Base-by-base conservation (phyloP, 495 filamentous ascomycete species). In the Hypoxylon perforatum region DNA sequence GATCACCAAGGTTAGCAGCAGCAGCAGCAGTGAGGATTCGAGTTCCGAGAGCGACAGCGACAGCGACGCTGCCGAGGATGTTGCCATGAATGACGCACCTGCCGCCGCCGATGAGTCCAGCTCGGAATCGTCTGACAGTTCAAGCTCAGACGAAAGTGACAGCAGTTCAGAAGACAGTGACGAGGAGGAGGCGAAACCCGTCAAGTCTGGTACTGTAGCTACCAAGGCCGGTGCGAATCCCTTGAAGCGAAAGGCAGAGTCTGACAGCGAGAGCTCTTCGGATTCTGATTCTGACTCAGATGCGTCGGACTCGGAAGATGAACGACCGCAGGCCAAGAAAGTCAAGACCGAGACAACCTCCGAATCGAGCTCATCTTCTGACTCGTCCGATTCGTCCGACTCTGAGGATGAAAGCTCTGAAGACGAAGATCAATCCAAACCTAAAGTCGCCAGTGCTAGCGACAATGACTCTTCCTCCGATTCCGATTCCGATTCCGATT, bases 161-260 rank as follows among this genome's bases (percentile, higher is more conserved):
- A 70, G 69, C 44, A 62, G 30, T 9, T 5, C 2, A 33, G 30
- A 33, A 63, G 87, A 88, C 28, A 88, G 85, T 71, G 87, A 89
- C 50, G 85, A 84, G 65, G 82, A 88, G 39, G 85, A 89, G 57
- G 72, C 73, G 33, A 61, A 69, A 66, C 64, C 78, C 39, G 67
- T 75, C 30, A 81, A 84, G 59, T 41, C 80, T 11, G 73, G 80
- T 25, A 71, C 77, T 38, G 59, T 59, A 47, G 41, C 68, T 18
- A 18, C 63, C 18, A 61, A 45, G 14, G 23, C 63, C 11, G 63
- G 68, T 4, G 67, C 65, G 19, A 86, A 85, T 28, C 70, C 69
- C 4, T 53, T 84, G 61, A 92, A 92, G 79, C 87, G 90, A 63
- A 92, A 92, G 78, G 87, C 87, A 19, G 79, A 80, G 36, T 84